Evolutionary conservation across 2,329 filamentous ascomycete genomes (phyloP).

Genomic region (Bipolaris oryzae): DNA sequence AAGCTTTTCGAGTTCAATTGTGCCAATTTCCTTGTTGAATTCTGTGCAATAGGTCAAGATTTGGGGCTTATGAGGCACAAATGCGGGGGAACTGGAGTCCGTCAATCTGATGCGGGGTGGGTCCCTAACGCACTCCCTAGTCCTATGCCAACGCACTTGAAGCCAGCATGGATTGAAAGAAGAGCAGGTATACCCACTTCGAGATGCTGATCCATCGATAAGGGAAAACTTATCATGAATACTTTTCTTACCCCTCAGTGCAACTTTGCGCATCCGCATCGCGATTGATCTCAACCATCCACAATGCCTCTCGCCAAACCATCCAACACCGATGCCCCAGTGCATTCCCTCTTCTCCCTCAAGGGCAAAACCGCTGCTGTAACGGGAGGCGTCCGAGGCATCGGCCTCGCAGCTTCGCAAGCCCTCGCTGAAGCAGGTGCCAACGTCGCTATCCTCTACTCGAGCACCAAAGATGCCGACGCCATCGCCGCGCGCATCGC

Average conservation of each 20-base stretch:
- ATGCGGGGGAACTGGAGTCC: slow-evolving; percentile 8
- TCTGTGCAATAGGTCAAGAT: neutral
- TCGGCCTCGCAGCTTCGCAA: slow-evolving; percentile 52
- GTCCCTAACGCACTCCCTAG: neutral
- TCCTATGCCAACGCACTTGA: slow-evolving; percentile 25
- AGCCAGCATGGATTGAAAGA: neutral
- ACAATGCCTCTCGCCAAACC: slow-evolving; percentile 16
- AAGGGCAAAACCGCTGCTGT: slow-evolving; percentile 48
- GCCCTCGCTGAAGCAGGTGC: slow-evolving; percentile 46
- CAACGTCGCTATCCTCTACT: slow-evolving; percentile 43
- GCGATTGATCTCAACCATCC: neutral
- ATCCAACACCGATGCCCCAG: slow-evolving; percentile 10
- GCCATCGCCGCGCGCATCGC: slow-evolving; percentile 22
- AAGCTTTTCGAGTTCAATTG: neutral
- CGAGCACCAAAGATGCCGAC: slow-evolving; percentile 19
- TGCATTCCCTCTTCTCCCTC: slow-evolving; percentile 20
- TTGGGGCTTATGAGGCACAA: neutral
- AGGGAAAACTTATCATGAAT: neutral
- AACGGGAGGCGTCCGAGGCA: slow-evolving; percentile 57
- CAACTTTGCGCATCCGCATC: neutral
- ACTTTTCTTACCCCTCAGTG: no score
- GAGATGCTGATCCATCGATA: neutral
- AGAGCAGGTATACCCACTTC: slow-evolving; percentile 3
- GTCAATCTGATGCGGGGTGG: slow-evolving; percentile 7
- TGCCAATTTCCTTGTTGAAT: neutral